Evolutionary conservation across 2,329 filamentous ascomycete genomes (phyloP), one percentile per base, ranked within the genome.

Genomic region (Diplodia sapinea): DNA sequence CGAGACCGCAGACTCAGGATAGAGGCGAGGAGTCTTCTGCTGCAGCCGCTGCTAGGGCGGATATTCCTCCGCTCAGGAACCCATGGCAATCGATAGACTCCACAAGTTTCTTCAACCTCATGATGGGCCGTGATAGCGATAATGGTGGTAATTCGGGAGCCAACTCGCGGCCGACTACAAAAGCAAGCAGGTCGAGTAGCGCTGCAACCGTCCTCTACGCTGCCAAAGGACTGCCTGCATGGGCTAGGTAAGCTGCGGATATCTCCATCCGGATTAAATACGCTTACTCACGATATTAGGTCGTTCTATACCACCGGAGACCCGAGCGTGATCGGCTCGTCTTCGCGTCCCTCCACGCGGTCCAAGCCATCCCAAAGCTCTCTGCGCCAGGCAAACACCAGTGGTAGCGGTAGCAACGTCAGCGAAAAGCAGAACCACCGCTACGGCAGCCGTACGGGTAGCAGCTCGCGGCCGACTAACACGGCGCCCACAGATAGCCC

Each of bases 71-170:
- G 17, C 47, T 67, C 36, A 50, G 65, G 15, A 67, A 67, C 26
- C 65, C 65, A 29, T 67, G 65, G 65, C 65, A 66, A 23, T 61
- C 55, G 4, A 36, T 62, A 11, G 65, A 67, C 26, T 67, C 65
- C 11, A 54, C 49, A 43, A 47, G 47, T 20, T 62, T 67, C 26
- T 61, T 62, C 55, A 62, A 33, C 20, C 47, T 63, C 47, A 50
- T 63, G 59, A 59, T 38, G 29, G 64, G 52, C 29, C 47, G 54
- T 3, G 61, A 40, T 26, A n/a, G 9, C 5, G 49, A 62, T 3
- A 50, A 17, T 17, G 23, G 17, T 12, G 61, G 49, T 11, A 13
- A 43, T 5, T 55, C 51, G 9, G 62, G 50, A 31, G 40, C 47
- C 2, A 11, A 36, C n/a, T 67, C 55, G 31, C 23, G 64, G 43